These are phyloP conservation scores for Tulasnella sp. DNA, from an alignment of 768 basidiomycete species.

Conservation along the genomic window DNA sequence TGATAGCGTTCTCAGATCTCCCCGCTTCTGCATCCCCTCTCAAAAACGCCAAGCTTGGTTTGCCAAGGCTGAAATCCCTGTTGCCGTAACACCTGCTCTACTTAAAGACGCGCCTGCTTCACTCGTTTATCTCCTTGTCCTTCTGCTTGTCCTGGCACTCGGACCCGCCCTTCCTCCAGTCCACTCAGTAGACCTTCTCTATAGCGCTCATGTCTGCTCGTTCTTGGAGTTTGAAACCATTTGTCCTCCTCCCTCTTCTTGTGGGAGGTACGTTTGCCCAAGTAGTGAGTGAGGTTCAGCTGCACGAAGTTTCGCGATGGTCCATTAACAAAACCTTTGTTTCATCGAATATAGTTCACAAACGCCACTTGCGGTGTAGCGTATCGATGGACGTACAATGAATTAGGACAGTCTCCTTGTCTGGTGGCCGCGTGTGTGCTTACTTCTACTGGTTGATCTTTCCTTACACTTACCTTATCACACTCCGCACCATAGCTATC, in stretches of 20 bases:
- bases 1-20: neutral
- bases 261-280: neutral
- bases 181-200: neutral
- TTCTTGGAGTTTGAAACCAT: neutral
- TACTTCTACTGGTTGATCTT: neutral
- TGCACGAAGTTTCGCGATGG: too few relatives aligned
- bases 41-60: neutral
- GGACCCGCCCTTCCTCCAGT: too few relatives aligned
- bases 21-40: neutral
- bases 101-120: neutral
- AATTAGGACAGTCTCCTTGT: neutral
- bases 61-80: too few relatives aligned
- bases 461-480: too few relatives aligned
- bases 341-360: too few relatives aligned
- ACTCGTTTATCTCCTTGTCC: neutral
- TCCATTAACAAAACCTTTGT: too few relatives aligned
- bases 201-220: neutral
- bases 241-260: neutral
- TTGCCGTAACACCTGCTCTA: neutral
- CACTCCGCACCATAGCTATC: neutral
- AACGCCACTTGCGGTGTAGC: neutral
- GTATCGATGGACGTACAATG: constrained; percentile 21
- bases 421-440: constrained; percentile 11
- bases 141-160: too few relatives aligned
- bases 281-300: neutral